Percentiles rank a stretch among this genome's conserved stretches.
These are phyloP conservation scores for Fraxinus platypoda DNA, from an alignment of 305 asterid species.

Conservation along the genomic window DNA sequence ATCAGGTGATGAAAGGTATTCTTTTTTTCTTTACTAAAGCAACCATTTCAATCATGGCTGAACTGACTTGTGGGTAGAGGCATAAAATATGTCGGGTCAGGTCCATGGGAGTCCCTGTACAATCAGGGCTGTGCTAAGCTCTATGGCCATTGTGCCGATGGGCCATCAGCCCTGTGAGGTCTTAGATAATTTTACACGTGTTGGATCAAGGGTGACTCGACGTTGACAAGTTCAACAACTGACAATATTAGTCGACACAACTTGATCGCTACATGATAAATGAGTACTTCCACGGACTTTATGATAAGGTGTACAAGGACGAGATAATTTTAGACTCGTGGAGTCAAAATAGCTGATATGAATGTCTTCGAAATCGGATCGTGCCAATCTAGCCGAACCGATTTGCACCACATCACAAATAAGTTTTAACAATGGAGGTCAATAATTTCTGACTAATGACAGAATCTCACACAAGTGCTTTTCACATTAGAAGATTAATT, in stretches of 20 bases:
- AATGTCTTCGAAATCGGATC: neutral
- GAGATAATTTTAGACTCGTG: neutral
- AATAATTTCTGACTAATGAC: slow-evolving; percentile 37
- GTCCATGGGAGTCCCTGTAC: neutral
- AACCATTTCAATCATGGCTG: neutral
- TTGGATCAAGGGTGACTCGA: neutral
- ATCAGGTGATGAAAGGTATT: neutral
- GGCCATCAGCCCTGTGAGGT: neutral
- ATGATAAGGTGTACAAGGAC: neutral
- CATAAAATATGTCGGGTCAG: neutral
- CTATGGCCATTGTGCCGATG: neutral
- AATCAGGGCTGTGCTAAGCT: neutral
- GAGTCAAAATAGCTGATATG: neutral
- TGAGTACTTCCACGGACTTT: neutral
- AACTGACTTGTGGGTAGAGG: neutral
- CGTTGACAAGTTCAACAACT: slow-evolving; percentile 2
- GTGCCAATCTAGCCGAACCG: neutral
- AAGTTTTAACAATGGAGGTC: slow-evolving; percentile 23
- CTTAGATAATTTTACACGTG: neutral
- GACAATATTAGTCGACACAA: neutral
- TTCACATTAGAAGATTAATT: slow-evolving; percentile 41
- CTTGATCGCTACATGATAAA: neutral
- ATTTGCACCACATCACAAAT: neutral
- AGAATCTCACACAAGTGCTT: slow-evolving; percentile 37
- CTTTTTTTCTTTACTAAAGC: neutral